These are phyloP conservation scores for Nemania sp. DNA, from an alignment of 2,329 filamentous ascomycete genomes.

Conservation along the genomic window DNA sequence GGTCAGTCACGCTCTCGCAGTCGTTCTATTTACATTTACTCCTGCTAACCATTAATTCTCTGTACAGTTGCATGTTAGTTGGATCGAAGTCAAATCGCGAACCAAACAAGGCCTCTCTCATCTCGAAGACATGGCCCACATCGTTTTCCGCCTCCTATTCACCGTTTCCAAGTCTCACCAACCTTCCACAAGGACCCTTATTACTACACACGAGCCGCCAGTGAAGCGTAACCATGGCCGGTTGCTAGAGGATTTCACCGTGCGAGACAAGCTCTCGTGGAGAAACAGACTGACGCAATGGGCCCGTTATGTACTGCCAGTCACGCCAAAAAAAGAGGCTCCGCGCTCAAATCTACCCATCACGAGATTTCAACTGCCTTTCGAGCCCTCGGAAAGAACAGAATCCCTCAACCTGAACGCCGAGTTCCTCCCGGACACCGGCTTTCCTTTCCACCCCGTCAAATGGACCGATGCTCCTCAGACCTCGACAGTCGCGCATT, in stretches of 20 bases:
- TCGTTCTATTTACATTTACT: not conserved
- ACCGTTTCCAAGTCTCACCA: slow-evolving; percentile 36
- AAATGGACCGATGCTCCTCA: slow-evolving; percentile 30
- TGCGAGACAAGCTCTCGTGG: slow-evolving; percentile 43
- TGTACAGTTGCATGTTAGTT: slow-evolving; percentile 44
- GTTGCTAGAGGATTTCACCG: slow-evolving; percentile 38
- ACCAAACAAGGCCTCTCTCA: slow-evolving; percentile 10
- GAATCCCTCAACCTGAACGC: not conserved
- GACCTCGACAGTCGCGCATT: slow-evolving; percentile 47
- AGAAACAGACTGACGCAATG: slow-evolving; percentile 40
- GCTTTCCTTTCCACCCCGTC: slow-evolving; percentile 22
- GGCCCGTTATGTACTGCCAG: slow-evolving; percentile 40
- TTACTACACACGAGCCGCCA: slow-evolving; percentile 16
- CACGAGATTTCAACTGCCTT: slow-evolving; percentile 26
- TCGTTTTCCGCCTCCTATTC: slow-evolving; percentile 51
- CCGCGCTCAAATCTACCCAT: slow-evolving; percentile 5
- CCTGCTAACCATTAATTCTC: slow-evolving; percentile 3
- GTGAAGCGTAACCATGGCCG: slow-evolving; percentile 29
- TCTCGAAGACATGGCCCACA: slow-evolving; percentile 48
- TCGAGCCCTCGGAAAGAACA: slow-evolving; percentile 19
- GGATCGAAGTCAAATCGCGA: slow-evolving; percentile 42
- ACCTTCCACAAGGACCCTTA: slow-evolving; percentile 31
- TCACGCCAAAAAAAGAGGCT: slow-evolving; percentile 4
- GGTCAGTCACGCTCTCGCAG: slow-evolving; percentile 28
- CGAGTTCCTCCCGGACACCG: slow-evolving; percentile 1